These are phyloP conservation scores for Xanthoconium separans DNA, from an alignment of 1,284 basidiomycete genomes.

Conservation along the genomic window DNA sequence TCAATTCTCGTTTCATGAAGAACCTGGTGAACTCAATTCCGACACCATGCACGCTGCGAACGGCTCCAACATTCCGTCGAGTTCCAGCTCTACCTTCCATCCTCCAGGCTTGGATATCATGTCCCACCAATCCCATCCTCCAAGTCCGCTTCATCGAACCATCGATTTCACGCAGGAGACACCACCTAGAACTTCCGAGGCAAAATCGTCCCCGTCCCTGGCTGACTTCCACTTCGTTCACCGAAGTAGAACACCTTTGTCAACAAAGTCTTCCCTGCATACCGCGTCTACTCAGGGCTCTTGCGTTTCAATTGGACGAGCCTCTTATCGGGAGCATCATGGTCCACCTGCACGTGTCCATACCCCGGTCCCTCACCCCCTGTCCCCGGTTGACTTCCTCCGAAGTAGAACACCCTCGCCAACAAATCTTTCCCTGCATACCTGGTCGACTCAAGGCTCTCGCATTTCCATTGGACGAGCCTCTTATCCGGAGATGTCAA, in stretches of 20 bases:
- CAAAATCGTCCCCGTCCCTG: neutral
- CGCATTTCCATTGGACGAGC: conserved; percentile 21
- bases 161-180: neutral
- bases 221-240: neutral
- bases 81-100: neutral
- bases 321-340: no score
- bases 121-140: neutral
- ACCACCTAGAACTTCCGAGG: neutral
- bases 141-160: conserved; percentile 1
- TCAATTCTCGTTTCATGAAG: conserved; percentile 18
- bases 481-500: no score
- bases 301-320: conserved; percentile 18
- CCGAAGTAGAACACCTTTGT: conserved; percentile 11
- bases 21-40: conserved; percentile 11
- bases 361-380: no score
- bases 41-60: neutral
- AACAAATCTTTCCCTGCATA: no score
- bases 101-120: neutral
- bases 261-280: conserved; percentile 11
- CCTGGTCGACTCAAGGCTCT: no score
- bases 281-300: conserved; percentile 21
- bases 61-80: conserved; percentile 1
- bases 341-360: conserved; percentile 14
- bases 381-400: neutral
- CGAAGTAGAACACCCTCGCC: conserved; percentile 10